Evolutionary conservation across 2,329 filamentous ascomycete genomes (phyloP), one percentile per base, ranked within the genome.

Genomic region (Pestalotiopsis sp.): DNA sequence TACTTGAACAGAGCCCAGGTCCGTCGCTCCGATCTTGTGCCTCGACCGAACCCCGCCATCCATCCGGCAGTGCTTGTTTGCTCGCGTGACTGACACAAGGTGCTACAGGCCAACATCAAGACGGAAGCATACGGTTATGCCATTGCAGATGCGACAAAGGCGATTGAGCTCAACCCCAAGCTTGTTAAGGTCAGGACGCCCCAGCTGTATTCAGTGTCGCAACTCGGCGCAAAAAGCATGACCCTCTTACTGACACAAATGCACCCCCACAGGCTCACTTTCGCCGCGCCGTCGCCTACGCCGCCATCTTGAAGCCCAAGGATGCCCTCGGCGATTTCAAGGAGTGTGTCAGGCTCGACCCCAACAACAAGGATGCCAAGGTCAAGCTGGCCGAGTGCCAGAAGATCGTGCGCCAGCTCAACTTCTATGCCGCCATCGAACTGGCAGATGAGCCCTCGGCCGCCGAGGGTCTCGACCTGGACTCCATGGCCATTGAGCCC

Each of bases 1-100:
- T 98, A 90, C 82, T 94, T 93, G 75, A 99, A 99, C 82, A 88
- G 96, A 78, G 96, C 96, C 22, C 95, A 98, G 88, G 95, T 97
- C 80, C 71, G 86, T 82, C 67, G 70, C 64, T 57, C 62, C 57
- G 59, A 35, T 26, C 26, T 26, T 9, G 38, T 55, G 44, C n/a
- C 44, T 52, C 44, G 44, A 52, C 30, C 30, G 30, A 35, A 35
- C 44, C 44, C 44, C 44, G 44, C 44, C 62, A 30, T 58, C 40
- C 40, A 55, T 24, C 48, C 73, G 71, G 70, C 73, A 72, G 59
- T 20, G 48, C 26, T 60, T 76, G 76, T 75, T 60, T 76, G 76
- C 75, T 83, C 80, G 80, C 78, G 79, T 85, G 81, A 84, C 84
- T 86, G 69, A 87, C 77, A 62, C 38, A 56, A n/a, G 26, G 65